Evolutionary conservation across 73 alveolate genomes (phyloP).

Genomic region (Symbiodinium natans): DNA sequence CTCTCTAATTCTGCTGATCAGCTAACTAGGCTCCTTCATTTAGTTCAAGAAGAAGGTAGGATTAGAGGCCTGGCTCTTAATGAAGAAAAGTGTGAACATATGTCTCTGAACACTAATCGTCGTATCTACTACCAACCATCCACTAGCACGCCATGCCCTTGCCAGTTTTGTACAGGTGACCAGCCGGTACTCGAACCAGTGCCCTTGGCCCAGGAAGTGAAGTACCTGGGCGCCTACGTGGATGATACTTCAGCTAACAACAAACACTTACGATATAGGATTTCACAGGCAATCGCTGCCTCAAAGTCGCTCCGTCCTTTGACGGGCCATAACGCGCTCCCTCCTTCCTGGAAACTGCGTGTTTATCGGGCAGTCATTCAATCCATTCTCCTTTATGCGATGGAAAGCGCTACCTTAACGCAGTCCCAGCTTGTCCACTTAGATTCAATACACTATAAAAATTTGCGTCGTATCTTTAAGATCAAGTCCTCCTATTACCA

Average conservation of each 20-base stretch:
- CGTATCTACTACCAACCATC: too few relatives aligned
- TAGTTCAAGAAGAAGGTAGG: too few relatives aligned
- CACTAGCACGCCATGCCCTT: too few relatives aligned
- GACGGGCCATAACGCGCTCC: too few relatives aligned
- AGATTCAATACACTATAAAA: background rate
- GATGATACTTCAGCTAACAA: background rate
- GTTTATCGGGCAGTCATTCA: background rate
- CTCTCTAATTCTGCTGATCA: background rate
- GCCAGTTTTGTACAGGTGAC: background rate
- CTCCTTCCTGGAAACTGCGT: background rate
- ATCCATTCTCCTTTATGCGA: background rate
- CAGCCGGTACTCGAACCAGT: too few relatives aligned
- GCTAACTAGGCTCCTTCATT: background rate
- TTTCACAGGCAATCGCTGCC: background rate
- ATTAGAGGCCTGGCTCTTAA: too few relatives aligned
- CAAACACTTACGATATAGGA: too few relatives aligned
- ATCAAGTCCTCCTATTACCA: background rate
- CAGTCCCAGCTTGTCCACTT: background rate
- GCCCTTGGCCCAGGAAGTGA: background rate
- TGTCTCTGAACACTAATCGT: too few relatives aligned
- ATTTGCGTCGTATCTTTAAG: background rate
- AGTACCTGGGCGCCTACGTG: background rate
- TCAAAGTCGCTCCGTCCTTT: too few relatives aligned
- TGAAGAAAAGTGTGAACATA: too few relatives aligned
- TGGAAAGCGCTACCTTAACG: background rate